Percentiles rank a stretch among this genome's conserved stretches.
Evolutionary conservation across 148 eudicot genomes (phyloP).

Genomic region (Polygonum maritimum): DNA sequence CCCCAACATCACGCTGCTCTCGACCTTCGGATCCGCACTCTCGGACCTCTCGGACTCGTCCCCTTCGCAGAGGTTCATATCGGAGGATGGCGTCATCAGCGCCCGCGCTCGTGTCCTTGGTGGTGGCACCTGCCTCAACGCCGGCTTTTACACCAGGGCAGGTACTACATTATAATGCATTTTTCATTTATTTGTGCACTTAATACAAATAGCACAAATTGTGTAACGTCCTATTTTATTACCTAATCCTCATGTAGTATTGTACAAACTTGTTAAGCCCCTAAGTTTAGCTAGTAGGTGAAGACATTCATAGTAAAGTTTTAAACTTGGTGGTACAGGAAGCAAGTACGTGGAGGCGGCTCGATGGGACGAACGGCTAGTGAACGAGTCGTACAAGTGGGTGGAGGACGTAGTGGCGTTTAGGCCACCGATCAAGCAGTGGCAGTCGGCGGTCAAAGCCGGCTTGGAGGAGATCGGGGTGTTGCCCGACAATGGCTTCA

Average conservation of each 20-base stretch:
- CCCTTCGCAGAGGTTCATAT: conserved; percentile 62
- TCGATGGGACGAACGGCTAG: conserved; percentile 56
- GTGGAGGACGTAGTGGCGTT: conserved; percentile 63
- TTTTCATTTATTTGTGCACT: too few species aligned
- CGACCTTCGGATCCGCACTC: conserved; percentile 28
- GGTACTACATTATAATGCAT: background rate
- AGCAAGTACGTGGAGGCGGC: conserved; percentile 22
- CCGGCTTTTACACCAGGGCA: conserved; percentile 80
- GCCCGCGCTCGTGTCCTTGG: conserved; percentile 70
- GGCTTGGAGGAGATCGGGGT: conserved; percentile 67
- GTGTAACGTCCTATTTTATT: background rate
- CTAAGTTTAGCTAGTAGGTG: too few species aligned
- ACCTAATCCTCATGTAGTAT: background rate
- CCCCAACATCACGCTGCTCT: conserved; percentile 38
- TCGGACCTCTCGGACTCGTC: conserved; percentile 42
- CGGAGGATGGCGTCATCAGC: conserved; percentile 80
- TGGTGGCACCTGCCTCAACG: conserved; percentile 72
- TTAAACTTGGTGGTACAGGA: background rate
- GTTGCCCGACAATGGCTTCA: conserved; percentile 57
- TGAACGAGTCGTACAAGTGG: conserved; percentile 68
- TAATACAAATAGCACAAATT: background rate
- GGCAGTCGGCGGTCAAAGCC: conserved; percentile 62
- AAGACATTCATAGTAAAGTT: too few species aligned
- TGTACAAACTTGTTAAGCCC: background rate
- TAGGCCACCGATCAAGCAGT: conserved; percentile 41